Conservation (phyloP, 495 filamentous ascomycete genomes). For the Hyphodiscus hymeniophilus region DNA sequence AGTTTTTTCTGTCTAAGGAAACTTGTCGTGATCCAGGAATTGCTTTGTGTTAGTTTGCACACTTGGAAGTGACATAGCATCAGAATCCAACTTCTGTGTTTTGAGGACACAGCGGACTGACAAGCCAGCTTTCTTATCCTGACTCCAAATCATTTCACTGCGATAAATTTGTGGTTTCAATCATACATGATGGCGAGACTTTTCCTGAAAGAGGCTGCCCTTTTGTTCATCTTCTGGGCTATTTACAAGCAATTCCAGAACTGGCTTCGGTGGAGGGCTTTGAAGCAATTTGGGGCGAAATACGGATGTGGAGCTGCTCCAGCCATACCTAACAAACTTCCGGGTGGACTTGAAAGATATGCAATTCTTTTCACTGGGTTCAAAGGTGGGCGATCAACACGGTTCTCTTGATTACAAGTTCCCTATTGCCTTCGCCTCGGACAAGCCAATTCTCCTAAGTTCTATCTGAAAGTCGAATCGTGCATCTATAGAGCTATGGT, state of each 20-base stretch:
- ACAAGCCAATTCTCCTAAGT: too few species aligned
- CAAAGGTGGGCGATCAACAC: slow-evolving; percentile 1
- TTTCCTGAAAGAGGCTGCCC: slow-evolving; percentile 4
- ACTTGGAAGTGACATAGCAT: too few species aligned
- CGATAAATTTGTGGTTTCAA: background rate
- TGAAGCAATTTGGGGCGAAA: slow-evolving; percentile 7
- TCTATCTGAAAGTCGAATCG: too few species aligned
- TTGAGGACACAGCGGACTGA: too few species aligned
- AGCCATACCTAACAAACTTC: slow-evolving; percentile 7
- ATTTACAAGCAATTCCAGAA: slow-evolving; percentile 3
- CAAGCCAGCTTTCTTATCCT: too few species aligned
- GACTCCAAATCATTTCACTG: background rate
- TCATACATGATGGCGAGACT: slow-evolving; percentile 5
- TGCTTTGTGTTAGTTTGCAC: too few species aligned
- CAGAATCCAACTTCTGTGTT: too few species aligned
- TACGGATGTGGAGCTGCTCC: slow-evolving; percentile 9
- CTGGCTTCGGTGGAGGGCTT: slow-evolving; percentile 7
- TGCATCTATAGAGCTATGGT: too few species aligned
- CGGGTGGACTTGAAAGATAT: slow-evolving; percentile 12
- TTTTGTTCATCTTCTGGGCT: slow-evolving; percentile 2
- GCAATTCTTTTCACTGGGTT: slow-evolving; percentile 2
- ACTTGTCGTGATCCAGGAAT: too few species aligned
- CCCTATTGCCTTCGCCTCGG: too few species aligned
- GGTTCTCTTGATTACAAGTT: background rate
- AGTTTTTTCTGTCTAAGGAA: too few species aligned